Evolutionary conservation across 768 basidiomycete species (phyloP), one percentile per base, ranked within the genome.

Genomic region (Pisolithus marmoratus): DNA sequence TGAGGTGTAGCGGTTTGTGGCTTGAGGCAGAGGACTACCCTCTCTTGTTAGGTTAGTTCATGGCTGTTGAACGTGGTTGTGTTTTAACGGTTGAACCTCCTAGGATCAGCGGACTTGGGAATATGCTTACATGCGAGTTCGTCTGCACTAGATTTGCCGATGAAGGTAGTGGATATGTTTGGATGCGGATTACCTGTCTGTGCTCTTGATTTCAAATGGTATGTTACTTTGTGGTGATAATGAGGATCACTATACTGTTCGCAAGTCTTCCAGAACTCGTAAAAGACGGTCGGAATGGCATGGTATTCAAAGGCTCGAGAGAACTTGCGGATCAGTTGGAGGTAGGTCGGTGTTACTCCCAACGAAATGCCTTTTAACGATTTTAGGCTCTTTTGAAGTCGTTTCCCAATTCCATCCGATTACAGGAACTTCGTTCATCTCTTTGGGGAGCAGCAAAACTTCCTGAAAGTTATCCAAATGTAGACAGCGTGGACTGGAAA

Each of bases 131-230:
- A 99, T 70, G 81, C 83, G 5, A 94, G 91, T 66, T 92, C 91
- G 0, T 94, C 91, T 2, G 87, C 81, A 1, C 71, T 94, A 51
- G 96, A 99, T 69, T 73, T 99, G 50, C 96, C 96, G 3, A 99
- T 99, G 96, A 99, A 99, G 68, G 84, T 99, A 5, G 93, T 99
- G 7, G 96, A 99, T 67, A 97, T 98, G 95, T 97, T 98, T 71
- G 96, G 96, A 4, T 97, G 94, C 59, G 87, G 87, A 5, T 74
- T 98, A 51, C 95, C 95, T 0, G 96, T 97, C 8, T 88, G 94
- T 55, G 94, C 96, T 0, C 76, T 93, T 3, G 76, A 84, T 46
- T 99, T 95, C 63, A 71, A 76, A 38, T 95, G 91, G 94, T 94
- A 55, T n/a, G 81, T 59, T 12, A 26, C 27, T 27, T 52, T 15